phyloP scores from a whole-genome alignment of 2,329 filamentous ascomycete species.

The Plenodomus lindquistii region DNA sequence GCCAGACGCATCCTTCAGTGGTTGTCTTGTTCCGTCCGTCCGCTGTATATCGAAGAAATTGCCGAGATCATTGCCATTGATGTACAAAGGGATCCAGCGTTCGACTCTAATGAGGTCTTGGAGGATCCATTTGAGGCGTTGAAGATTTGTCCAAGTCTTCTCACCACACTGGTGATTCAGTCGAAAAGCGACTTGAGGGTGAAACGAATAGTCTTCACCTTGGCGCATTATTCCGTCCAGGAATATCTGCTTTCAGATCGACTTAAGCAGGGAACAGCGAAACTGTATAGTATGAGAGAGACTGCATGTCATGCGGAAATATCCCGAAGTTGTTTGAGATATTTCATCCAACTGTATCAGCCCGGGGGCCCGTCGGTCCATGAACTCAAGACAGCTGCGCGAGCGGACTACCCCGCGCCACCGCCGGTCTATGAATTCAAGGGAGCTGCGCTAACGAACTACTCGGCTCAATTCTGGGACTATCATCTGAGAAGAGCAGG shows the following conservation, averaged over 20 bases:
- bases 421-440: too few species aligned
- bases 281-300: slow-evolving; percentile 27
- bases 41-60: slow-evolving; percentile 26
- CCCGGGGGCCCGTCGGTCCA: too few species aligned
- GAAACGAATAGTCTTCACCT: slow-evolving; percentile 8
- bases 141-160: slow-evolving; percentile 38
- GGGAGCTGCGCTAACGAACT: too few species aligned
- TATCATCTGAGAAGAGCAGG: too few species aligned
- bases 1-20: slow-evolving; percentile 29
- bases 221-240: slow-evolving; percentile 44
- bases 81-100: slow-evolving; percentile 23
- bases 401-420: too few species aligned
- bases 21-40: slow-evolving; percentile 27
- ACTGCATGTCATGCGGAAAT: slow-evolving; percentile 22
- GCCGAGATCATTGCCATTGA: slow-evolving; percentile 34
- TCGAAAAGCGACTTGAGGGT: not conserved
- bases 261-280: slow-evolving; percentile 22
- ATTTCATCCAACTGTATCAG: slow-evolving; percentile 35
- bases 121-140: slow-evolving; percentile 38
- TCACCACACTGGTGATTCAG: slow-evolving; percentile 21
- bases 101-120: slow-evolving; percentile 41
- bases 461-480: too few species aligned
- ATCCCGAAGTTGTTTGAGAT: slow-evolving; percentile 26
- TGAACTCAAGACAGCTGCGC: too few species aligned
- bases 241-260: slow-evolving; percentile 39